Conservation (phyloP, 1,139 yeast genomes). For the Sugiyamaella xylanicola region DNA sequence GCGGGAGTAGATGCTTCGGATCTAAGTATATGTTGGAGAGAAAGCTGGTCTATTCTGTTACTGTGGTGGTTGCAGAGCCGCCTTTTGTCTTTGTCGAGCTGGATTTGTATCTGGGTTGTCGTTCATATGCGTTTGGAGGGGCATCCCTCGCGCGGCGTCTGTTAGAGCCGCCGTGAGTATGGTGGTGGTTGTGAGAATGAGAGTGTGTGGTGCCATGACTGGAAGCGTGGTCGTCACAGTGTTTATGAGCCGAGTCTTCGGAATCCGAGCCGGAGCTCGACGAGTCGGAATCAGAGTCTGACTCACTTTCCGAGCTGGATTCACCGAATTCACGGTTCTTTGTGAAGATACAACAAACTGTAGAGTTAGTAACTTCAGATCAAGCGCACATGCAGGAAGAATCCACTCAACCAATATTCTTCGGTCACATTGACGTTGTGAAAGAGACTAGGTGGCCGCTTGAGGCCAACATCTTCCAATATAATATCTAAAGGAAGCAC, state of each 20-base stretch:
- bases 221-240: constrained; percentile 6
- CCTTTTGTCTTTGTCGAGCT: background rate
- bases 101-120: constrained; percentile 25
- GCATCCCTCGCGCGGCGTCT: constrained; percentile 23
- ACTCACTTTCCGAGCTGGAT: constrained; percentile 49
- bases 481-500: no score
- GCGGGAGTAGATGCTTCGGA: no score
- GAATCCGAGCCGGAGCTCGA: constrained; percentile 29
- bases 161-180: constrained; percentile 4
- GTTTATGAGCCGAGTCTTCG: constrained; percentile 23
- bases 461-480: no score
- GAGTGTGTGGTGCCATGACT: background rate
- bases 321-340: constrained; percentile 76
- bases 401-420: no score
- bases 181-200: constrained; percentile 2
- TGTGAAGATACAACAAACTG: constrained; percentile 89
- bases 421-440: no score
- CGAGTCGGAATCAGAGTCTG: constrained; percentile 47
- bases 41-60: no score
- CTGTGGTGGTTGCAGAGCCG: constrained; percentile 11
- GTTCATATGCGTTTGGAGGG: constrained; percentile 45
- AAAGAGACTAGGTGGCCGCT: background rate
- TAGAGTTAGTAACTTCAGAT: background rate
- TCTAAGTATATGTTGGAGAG: no score
- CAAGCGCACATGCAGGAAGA: no score